Percentiles rank a stretch among this genome's conserved stretches.
Evolutionary conservation across 1,284 basidiomycete species (phyloP).

Genomic region (Cryptococcus sp.): DNA sequence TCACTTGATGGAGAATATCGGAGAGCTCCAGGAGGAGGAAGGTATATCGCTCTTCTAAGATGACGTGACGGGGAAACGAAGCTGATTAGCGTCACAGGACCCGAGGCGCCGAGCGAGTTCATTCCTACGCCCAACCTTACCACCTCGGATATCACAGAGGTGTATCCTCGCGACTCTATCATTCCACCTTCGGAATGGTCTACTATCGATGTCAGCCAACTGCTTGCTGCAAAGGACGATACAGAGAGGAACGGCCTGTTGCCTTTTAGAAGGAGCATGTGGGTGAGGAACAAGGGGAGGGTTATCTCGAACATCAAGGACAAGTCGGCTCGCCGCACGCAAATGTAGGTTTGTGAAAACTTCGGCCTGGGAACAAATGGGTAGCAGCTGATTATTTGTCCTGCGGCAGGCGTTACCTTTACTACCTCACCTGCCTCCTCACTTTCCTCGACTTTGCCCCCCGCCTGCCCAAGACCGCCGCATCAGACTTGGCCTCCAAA

Average conservation of each 20-base stretch:
- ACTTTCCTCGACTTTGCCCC: slow-evolving; percentile 58
- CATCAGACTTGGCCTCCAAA: slow-evolving; percentile 54
- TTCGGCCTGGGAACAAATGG: slow-evolving; percentile 37
- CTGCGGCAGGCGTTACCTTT: slow-evolving; percentile 61
- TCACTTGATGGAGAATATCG: slow-evolving; percentile 75
- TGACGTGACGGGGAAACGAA: neutral
- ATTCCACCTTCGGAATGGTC: slow-evolving; percentile 66
- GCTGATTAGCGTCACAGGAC: slow-evolving; percentile 6
- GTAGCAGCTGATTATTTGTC: neutral
- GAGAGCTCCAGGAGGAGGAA: slow-evolving; percentile 56
- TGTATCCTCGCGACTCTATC: slow-evolving; percentile 71
- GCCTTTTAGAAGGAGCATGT: slow-evolving; percentile 62
- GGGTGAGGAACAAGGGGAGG: slow-evolving; percentile 55
- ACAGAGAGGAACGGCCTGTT: slow-evolving; percentile 59
- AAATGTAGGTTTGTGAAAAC: slow-evolving; percentile 52
- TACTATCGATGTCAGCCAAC: slow-evolving; percentile 36
- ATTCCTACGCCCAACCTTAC: slow-evolving; percentile 68
- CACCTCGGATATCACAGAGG: slow-evolving; percentile 64
- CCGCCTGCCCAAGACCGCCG: slow-evolving; percentile 20
- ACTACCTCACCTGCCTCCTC: slow-evolving; percentile 75
- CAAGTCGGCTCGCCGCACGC: slow-evolving; percentile 28
- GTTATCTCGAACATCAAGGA: slow-evolving; percentile 17
- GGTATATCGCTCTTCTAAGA: slow-evolving; percentile 13
- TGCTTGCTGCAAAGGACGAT: slow-evolving; percentile 60
- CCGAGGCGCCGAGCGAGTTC: slow-evolving; percentile 46